Evolutionary conservation across 768 basidiomycete species (phyloP), one percentile per base, ranked within the genome.

Genomic region (Hygrophoropsis aurantiaca): DNA sequence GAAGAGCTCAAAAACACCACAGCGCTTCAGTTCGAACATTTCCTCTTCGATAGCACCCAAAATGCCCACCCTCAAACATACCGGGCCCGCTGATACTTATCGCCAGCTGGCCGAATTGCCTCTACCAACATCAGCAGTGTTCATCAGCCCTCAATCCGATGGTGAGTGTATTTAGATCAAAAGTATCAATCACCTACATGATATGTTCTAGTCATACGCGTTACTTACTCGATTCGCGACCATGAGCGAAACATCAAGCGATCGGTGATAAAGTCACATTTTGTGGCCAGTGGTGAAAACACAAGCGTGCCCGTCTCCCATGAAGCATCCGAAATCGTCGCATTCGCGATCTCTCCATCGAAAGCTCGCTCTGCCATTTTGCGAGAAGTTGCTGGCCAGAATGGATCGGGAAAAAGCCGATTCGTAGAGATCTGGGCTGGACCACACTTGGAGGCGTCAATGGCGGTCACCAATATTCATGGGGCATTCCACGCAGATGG

Each of bases 401-500:
- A 46, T 7, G 57, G 47, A 11, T 42, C 50, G 25, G 30, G 41
- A 23, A 69, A 74, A 49, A 78, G 72, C 50, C 72, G 82, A 26
- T 77, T 71, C 43, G 73, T 87, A 0, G 85, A 88, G 59, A 64
- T 87, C 11, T 86, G 84, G 82, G 55, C 61, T 0, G 71, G 68
- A 0, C 66, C 72, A 23, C 52, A 60, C 8, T 58, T 82, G 1
- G 72, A 78, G 41, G 68, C 65, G 0, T 75, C 73, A 0, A 55
- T 76, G 24, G 80, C 86, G 27, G 82, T 86, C 15, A 79, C 82
- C 1, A 74, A 80, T 21, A 55, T 57, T 4, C 84, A 87, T 48
- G 79, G 75, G 0, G 70, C 73, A 9, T 86, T 84, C 52, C 83
- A 84, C 53, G 67, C 75, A 4, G 84, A 88, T 53, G 82, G 85